Evolutionary conservation across 2,329 filamentous ascomycete species (phyloP).

Genomic region (Nemania serpens): DNA sequence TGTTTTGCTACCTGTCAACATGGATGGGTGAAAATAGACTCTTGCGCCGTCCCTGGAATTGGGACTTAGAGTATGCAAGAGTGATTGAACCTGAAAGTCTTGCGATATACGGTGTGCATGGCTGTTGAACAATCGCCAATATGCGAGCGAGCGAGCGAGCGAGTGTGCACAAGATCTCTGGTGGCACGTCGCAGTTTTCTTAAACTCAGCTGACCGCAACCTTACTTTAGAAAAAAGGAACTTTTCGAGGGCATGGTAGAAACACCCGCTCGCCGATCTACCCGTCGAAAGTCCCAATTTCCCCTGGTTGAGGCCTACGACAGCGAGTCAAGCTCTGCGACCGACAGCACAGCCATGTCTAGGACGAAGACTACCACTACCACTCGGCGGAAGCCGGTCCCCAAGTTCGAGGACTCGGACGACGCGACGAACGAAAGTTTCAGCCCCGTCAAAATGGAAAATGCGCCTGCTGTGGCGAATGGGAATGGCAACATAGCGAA

Average conservation of each 20-base stretch:
- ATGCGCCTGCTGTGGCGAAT: slow-evolving; percentile 30
- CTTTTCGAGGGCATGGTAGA: slow-evolving; percentile 66
- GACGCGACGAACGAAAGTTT: slow-evolving; percentile 39
- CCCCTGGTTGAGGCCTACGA: slow-evolving; percentile 50
- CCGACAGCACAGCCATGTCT: slow-evolving; percentile 44
- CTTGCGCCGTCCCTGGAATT: no score
- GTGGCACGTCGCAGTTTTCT: background rate
- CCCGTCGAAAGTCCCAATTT: slow-evolving; percentile 56
- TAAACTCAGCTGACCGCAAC: slow-evolving; percentile 4
- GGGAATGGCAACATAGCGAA: slow-evolving; percentile 13
- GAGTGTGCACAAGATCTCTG: no score
- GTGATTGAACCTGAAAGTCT: background rate
- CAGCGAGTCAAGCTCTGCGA: slow-evolving; percentile 54
- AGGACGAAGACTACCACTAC: slow-evolving; percentile 46
- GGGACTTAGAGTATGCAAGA: background rate
- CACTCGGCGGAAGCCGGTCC: slow-evolving; percentile 52
- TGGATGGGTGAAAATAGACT: background rate
- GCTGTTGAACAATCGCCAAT: background rate
- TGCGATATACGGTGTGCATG: background rate
- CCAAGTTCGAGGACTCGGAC: slow-evolving; percentile 56
- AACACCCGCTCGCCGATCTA: slow-evolving; percentile 55
- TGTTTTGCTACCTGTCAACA: background rate
- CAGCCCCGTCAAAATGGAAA: slow-evolving; percentile 37
- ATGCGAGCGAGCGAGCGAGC: background rate
- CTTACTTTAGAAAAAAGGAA: slow-evolving; percentile 58